phyloP scores from a whole-genome alignment of 495 filamentous ascomycete species.

The Aspergillus affinis region DNA sequence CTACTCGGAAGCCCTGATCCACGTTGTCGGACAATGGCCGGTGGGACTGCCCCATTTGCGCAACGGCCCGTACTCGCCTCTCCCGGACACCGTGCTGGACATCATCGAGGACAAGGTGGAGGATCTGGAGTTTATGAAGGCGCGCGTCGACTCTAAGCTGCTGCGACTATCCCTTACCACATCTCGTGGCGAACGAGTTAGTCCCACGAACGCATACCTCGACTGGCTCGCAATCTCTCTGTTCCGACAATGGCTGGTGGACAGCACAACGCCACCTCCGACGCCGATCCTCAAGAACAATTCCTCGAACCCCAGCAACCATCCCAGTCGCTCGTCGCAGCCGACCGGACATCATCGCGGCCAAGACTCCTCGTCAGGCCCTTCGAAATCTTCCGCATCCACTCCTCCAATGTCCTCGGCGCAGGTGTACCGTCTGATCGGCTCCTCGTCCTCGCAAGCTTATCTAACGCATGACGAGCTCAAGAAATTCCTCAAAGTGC shows the following conservation, averaged over 20 bases:
- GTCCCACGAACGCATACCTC: slow-evolving; percentile 71
- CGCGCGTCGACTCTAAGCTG: slow-evolving; percentile 69
- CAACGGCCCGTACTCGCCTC: slow-evolving; percentile 51
- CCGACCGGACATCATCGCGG: slow-evolving; percentile 14
- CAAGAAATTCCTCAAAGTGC: slow-evolving; percentile 79
- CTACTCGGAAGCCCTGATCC: slow-evolving; percentile 84
- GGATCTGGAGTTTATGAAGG: slow-evolving; percentile 71
- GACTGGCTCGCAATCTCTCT: slow-evolving; percentile 85
- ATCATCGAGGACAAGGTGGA: slow-evolving; percentile 89
- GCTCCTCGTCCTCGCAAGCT: slow-evolving; percentile 51
- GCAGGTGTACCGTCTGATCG: slow-evolving; percentile 70
- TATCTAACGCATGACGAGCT: slow-evolving; percentile 85
- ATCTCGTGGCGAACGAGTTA: slow-evolving; percentile 76
- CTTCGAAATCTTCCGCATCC: slow-evolving; percentile 19
- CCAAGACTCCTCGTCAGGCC: slow-evolving; percentile 11
- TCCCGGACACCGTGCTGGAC: slow-evolving; percentile 74
- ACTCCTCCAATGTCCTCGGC: slow-evolving; percentile 43
- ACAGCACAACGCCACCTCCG: slow-evolving; percentile 74
- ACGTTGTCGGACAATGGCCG: slow-evolving; percentile 92
- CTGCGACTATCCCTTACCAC: slow-evolving; percentile 79
- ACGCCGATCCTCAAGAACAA: slow-evolving; percentile 47
- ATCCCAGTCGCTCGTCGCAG: slow-evolving; percentile 28
- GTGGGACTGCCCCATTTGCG: slow-evolving; percentile 72
- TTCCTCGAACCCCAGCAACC: slow-evolving; percentile 23
- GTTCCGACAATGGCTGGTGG: slow-evolving; percentile 88